These are phyloP conservation scores for Nematocida ausubeli DNA, from an alignment of 371 early-diverging fungal genomes.

Conservation along the genomic window DNA sequence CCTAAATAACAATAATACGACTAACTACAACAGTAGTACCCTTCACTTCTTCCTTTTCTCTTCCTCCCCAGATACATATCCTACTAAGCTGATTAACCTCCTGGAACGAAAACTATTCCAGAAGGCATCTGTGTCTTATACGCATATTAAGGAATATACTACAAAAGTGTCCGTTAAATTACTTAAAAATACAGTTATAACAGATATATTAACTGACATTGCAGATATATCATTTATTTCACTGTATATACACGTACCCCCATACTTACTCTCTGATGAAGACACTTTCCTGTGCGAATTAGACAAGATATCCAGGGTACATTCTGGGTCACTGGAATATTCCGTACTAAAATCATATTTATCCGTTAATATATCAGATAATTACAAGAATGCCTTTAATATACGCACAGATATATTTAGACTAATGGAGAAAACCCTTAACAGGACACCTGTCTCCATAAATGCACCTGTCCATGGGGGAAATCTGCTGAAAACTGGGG, in stretches of 20 bases:
- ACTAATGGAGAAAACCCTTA: slow-evolving; percentile 44
- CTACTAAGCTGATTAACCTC: slow-evolving; percentile 25
- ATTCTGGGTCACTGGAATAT: not conserved
- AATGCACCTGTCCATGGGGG: not conserved
- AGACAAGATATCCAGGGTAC: slow-evolving; percentile 26
- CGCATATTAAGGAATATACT: not conserved
- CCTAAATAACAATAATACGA: too few relatives aligned
- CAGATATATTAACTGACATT: not conserved
- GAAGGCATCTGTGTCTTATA: not conserved
- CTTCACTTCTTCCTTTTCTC: too few relatives aligned
- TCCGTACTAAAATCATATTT: not conserved
- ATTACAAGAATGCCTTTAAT: not conserved
- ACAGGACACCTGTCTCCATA: not conserved
- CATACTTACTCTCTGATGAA: slow-evolving; percentile 20
- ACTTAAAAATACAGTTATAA: not conserved
- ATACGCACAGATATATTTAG: slow-evolving; percentile 31
- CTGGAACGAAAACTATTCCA: slow-evolving; percentile 16
- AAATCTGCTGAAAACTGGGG: slow-evolving; percentile 35
- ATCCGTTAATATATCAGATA: slow-evolving; percentile 23
- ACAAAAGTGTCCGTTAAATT: slow-evolving; percentile 9
- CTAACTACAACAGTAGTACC: too few relatives aligned
- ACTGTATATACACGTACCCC: not conserved
- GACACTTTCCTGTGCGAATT: slow-evolving; percentile 26
- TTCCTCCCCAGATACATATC: too few relatives aligned
- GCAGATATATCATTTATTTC: not conserved